Percentiles rank a stretch among this genome's conserved stretches.
phyloP scores from a whole-genome alignment of 768 basidiomycete species.

The Lactarius tabidus region DNA sequence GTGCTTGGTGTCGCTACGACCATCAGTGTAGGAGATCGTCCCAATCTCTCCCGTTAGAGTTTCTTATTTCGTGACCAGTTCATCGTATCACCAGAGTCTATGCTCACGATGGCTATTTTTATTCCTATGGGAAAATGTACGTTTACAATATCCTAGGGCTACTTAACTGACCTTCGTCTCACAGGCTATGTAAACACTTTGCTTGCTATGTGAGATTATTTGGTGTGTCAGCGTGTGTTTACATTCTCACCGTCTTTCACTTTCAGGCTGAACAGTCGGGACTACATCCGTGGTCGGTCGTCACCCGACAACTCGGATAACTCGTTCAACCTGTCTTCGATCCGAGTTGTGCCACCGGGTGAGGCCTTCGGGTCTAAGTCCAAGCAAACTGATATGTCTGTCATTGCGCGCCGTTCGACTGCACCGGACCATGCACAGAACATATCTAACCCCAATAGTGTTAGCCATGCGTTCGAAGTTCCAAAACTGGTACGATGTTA shows the following conservation, averaged over 20 bases:
- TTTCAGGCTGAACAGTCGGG: neutral
- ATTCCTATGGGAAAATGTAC: neutral
- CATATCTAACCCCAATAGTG: neutral
- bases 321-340: neutral
- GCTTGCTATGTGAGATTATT: neutral
- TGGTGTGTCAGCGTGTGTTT: neutral
- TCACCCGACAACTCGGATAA: neutral
- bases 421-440: neutral
- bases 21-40: slow-evolving; percentile 19
- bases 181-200: neutral
- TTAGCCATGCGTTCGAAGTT: neutral
- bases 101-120: slow-evolving; percentile 45
- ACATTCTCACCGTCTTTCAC: neutral
- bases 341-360: neutral
- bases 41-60: neutral
- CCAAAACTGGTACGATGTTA: neutral
- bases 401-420: too few relatives aligned
- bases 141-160: neutral
- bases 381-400: too few relatives aligned
- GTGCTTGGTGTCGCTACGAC: slow-evolving; percentile 25
- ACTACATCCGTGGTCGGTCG: neutral
- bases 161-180: neutral
- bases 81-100: slow-evolving; percentile 41
- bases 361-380: neutral
- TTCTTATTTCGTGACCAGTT: slow-evolving; percentile 19